Conservation (phyloP, 345 rosid species). For the Populus euphratica region DNA sequence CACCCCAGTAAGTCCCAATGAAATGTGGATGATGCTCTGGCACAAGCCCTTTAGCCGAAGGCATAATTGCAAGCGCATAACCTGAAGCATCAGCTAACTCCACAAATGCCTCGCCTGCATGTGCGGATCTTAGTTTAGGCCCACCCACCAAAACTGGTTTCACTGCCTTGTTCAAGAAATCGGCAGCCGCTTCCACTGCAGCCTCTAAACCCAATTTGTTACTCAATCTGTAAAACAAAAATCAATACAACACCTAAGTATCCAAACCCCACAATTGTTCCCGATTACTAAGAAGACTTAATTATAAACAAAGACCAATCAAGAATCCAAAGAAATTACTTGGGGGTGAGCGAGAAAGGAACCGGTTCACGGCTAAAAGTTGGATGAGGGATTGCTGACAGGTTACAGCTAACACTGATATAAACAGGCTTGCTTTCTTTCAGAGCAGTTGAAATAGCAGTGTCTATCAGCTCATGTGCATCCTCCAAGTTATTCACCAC, state of each 20-base stretch:
- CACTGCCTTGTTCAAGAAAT: slow-evolving; percentile 71
- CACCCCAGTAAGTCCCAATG: slow-evolving; percentile 83
- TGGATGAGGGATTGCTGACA: slow-evolving; percentile 65
- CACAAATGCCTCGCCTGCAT: slow-evolving; percentile 51
- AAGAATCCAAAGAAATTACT: slow-evolving; percentile 21
- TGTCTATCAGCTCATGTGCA: slow-evolving; percentile 69
- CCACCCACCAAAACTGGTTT: slow-evolving; percentile 77
- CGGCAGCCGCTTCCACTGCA: slow-evolving; percentile 68
- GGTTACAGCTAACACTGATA: slow-evolving; percentile 66
- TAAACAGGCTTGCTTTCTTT: slow-evolving; percentile 86
- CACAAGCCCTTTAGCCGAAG: slow-evolving; percentile 67
- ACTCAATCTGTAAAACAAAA: slow-evolving; percentile 38
- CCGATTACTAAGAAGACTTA: too few relatives aligned
- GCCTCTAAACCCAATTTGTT: slow-evolving; percentile 63
- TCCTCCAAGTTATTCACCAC: slow-evolving; percentile 76
- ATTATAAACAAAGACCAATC: not conserved
- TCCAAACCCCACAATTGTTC: not conserved
- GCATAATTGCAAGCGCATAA: slow-evolving; percentile 64
- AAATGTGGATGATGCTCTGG: slow-evolving; percentile 75
- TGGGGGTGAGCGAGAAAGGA: slow-evolving; percentile 60
- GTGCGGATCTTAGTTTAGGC: slow-evolving; percentile 58
- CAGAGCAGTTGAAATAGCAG: slow-evolving; percentile 70
- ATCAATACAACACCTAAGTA: not conserved
- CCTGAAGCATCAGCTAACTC: slow-evolving; percentile 67
- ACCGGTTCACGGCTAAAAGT: slow-evolving; percentile 64